phyloP scores from a whole-genome alignment of 2,329 filamentous ascomycete species.

The Aspergillus pseudotamarii region DNA sequence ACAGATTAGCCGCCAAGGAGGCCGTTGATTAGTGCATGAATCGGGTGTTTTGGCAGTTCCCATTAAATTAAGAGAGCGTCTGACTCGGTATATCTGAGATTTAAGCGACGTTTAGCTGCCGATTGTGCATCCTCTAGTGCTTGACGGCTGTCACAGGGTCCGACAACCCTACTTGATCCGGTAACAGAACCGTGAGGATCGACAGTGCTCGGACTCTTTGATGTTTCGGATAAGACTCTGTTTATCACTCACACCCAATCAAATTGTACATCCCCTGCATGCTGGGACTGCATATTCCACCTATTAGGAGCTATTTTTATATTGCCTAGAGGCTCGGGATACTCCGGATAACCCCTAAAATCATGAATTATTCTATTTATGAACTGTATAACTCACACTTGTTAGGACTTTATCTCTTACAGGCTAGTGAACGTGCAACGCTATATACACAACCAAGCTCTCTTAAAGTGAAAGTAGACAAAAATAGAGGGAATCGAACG shows the following conservation, averaged over 20 bases:
- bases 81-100: background rate
- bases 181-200: background rate
- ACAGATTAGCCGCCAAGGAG: background rate
- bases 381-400: background rate
- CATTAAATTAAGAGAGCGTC: background rate
- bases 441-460: background rate
- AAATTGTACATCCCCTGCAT: background rate
- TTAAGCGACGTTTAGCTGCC: background rate
- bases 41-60: background rate
- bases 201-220: background rate
- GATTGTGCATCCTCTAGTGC: background rate
- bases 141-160: background rate
- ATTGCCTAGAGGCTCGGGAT: background rate
- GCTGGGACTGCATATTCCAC: background rate
- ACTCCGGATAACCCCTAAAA: background rate
- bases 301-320: background rate
- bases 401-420: background rate
- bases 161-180: background rate
- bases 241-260: background rate
- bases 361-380: background rate
- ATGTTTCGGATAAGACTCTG: background rate
- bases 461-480: background rate
- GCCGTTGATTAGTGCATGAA: conserved; percentile 3
- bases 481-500: too few species aligned
- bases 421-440: background rate